Percentiles rank a stretch among this genome's conserved stretches.
These are phyloP conservation scores for Epichloe gansuensis DNA, from an alignment of 2,329 filamentous ascomycete species.

Conservation along the genomic window DNA sequence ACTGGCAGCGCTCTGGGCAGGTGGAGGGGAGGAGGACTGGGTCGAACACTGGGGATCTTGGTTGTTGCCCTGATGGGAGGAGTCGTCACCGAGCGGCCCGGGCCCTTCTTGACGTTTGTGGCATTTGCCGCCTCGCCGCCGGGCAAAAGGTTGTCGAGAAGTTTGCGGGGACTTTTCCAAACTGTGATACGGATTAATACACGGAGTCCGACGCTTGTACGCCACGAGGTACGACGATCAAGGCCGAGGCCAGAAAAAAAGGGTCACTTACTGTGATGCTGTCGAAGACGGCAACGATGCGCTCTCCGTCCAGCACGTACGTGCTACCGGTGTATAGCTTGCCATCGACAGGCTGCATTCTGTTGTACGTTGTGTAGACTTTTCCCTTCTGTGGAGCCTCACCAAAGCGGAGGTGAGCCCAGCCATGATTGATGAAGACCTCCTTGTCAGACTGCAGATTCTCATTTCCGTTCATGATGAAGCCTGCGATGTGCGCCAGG, in stretches of 20 bases:
- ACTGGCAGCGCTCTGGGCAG: too few relatives aligned
- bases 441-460: too few relatives aligned
- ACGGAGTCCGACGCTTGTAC: neutral
- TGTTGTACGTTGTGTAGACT: slow-evolving; percentile 40
- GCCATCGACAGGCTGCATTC: slow-evolving; percentile 41
- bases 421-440: slow-evolving; percentile 49
- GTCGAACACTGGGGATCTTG: too few relatives aligned
- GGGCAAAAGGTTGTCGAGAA: too few relatives aligned
- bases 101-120: too few relatives aligned
- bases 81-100: too few relatives aligned
- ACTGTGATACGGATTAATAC: neutral
- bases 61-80: too few relatives aligned
- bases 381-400: neutral
- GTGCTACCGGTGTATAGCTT: slow-evolving; percentile 36
- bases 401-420: slow-evolving; percentile 28
- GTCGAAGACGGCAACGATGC: slow-evolving; percentile 33
- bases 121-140: too few relatives aligned
- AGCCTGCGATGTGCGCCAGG: slow-evolving; percentile 46
- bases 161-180: too few relatives aligned
- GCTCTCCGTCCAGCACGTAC: slow-evolving; percentile 42
- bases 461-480: slow-evolving; percentile 37
- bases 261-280: slow-evolving; percentile 31
- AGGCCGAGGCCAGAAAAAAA: too few relatives aligned
- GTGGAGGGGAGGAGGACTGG: too few relatives aligned
- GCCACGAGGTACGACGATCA: too few relatives aligned